Base-by-base conservation (phyloP, 345 rosid genomes). In the Eucalyptus paniculata region DNA sequence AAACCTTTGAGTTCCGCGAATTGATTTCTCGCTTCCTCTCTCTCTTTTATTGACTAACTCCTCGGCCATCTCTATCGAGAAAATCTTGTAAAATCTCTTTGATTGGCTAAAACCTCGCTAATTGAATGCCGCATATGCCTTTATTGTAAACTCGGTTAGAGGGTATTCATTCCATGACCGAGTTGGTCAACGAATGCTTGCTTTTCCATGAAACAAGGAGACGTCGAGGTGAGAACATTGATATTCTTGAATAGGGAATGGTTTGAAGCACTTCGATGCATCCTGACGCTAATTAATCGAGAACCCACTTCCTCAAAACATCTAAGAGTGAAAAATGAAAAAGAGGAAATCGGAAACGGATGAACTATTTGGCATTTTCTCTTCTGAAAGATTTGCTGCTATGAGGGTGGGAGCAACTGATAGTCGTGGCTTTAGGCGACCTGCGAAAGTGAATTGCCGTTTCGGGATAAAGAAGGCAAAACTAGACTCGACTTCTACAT, bases 341-440 rank as follows among this genome's bases (percentile, higher is more conserved):
- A 72, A 19, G 21, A 34, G 44, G 0, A 18, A 72, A 34, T 69
- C 12, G 81, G 42, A 34, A 40, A 21, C 47, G 2, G 83, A 21
- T 23, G 83, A 77, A 23, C 7, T 23, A 30, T 12, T 77, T 86
- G 90, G 60, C 42, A 51, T 86, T 89, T 83, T 87, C 69, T 86
- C 69, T 88, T 90, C 89, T 83, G 87, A 58, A 89, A 53, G 89
- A 56, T 80, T 82, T 88, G 91, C 81, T 89, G 83, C 91, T 89
- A 94, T 90, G 83, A 89, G 16, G 91, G 91, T 90, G 88, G 88
- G 91, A 94, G 98, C 83, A 95, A 93, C 95, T 91, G 97, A 93
- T 92, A 90, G 95, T 92, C 89, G 88, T 91, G 93, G 91, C 95
- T 96, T 96, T 94, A 91, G 91, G 92, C 97, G 93, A 91, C 92